Evolutionary conservation across 371 early-diverging fungal genomes (phyloP), one percentile per base, ranked within the genome.

Genomic region (Saksenaea vasiformis): DNA sequence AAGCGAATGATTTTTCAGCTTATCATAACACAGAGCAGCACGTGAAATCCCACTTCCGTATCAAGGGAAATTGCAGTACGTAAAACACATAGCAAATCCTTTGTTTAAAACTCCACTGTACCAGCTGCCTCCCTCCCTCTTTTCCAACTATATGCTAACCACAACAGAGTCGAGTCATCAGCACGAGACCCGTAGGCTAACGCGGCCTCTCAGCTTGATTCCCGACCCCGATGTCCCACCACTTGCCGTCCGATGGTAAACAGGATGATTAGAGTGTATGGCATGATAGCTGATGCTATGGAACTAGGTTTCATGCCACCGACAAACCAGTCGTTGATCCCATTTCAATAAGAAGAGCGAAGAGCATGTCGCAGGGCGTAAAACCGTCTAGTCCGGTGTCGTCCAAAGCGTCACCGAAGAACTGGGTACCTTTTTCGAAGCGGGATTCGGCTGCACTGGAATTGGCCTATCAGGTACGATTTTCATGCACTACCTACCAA

Each of bases 371-470:
- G 7, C 10, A 11, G 17, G 22, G 19, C 3, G 11, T 22, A 22
- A 47, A 47, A 47, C 51, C 51, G 8, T 22, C 51, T 19, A 47
- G 22, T 22, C 51, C 51, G 8, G 24, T 22, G 22, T 54, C 66
- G 27, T 41, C 66, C n/a, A 70, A 70, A 43, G 19, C 7, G 51
- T 47, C 73, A 1, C 69, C 84, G 24, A 70, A 79, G 17, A 77
- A 68, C 35, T 88, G 88, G 88, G 76, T 83, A 1, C 78, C 88
- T 22, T 86, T 88, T 65, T 84, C 84, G 43, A 75, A 81, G 34
- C 74, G 85, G 17, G 88, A 88, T 62, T 83, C 87, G 5, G 67
- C 65, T 56, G 85, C 87, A 14, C 70, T 88, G 5, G 88, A 88
- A 65, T 72, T 73, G 43, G 86, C 86, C 15, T 85, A 79, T 60